Base-by-base conservation (phyloP, 495 filamentous ascomycete genomes). In the Hypoxylon crocopeplum region DNA sequence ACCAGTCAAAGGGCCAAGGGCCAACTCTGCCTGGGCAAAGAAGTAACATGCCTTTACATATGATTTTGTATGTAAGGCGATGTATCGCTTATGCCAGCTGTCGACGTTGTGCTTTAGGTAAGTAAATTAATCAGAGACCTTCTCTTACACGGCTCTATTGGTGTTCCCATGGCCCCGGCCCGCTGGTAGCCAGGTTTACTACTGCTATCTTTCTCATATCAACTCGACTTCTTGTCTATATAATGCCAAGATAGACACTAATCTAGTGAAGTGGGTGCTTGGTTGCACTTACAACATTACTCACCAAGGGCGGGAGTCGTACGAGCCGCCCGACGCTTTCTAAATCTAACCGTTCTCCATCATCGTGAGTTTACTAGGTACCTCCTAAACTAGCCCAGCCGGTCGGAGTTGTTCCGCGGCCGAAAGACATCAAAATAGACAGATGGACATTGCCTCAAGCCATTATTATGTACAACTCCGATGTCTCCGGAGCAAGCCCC, bases 351-450 rank as follows among this genome's bases (percentile, higher is more conserved):
- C 12, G 7, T 38, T 45, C 48, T 44, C 55, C 44, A 52, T 40
- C 34, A 48, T 64, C 54, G 30, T 50, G 48, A 45, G 49, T 54
- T 64, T 56, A 53, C 53, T 44, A n/a, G n/a, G n/a, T n/a, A n/a
- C n/a, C n/a, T n/a, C n/a, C n/a, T n/a, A 51, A 64, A 56, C 27
- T 17, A 51, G 49, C 55, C 40, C 36, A 48, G 42, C 53, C 53
- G 53, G 41, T 63, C 48, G 52, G 53, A 58, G 48, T 40, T 44
- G 37, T 58, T 63, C 59, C 59, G 59, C 40, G 32, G 41, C 42
- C 34, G 22, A 38, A 12, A 38, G 16, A 15, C n/a, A 39, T 42
- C 11, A 30, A 15, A 25, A 50, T 51, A 49, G 27, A 57, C 10
- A n/a, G n/a, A n/a, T n/a, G n/a, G n/a, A n/a, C n/a, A n/a, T n/a